Conservation (phyloP, 1,284 basidiomycete species). For the Papiliotrema fonsecae region DNA sequence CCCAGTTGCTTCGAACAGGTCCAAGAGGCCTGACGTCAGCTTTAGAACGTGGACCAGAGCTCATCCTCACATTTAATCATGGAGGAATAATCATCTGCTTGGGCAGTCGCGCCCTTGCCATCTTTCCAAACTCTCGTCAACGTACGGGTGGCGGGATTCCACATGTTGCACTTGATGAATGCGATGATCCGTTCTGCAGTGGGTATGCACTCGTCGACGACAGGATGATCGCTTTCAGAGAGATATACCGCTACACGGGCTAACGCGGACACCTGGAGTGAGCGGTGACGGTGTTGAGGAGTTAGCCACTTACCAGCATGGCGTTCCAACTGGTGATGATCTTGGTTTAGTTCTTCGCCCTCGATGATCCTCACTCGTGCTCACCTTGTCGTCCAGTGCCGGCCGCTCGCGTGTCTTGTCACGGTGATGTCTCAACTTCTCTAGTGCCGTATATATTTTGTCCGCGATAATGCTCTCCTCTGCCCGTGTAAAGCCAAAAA, state of each 20-base stretch:
- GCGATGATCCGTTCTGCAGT: conserved; percentile 19
- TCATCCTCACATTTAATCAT: conserved; percentile 19
- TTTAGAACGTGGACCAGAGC: not conserved
- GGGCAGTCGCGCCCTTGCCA: conserved; percentile 36
- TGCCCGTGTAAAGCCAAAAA: conserved; percentile 21
- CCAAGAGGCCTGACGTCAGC: conserved; percentile 29
- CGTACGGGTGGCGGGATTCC: conserved; percentile 15
- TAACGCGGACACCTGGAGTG: conserved; percentile 26
- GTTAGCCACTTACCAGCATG: conserved; percentile 45
- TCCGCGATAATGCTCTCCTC: conserved; percentile 30
- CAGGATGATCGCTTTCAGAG: conserved; percentile 15
- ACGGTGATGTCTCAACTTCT: conserved; percentile 38
- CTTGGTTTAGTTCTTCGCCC: too few relatives aligned
- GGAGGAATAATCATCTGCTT: conserved; percentile 45
- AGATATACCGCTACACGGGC: conserved; percentile 20
- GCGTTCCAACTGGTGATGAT: conserved; percentile 52
- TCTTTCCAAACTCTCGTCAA: conserved; percentile 36
- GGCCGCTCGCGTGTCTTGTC: conserved; percentile 49
- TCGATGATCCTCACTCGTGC: too few relatives aligned
- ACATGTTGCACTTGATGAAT: conserved; percentile 30
- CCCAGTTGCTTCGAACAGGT: conserved; percentile 49
- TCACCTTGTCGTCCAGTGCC: conserved; percentile 50
- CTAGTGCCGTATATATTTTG: conserved; percentile 11
- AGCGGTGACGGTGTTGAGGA: not conserved
- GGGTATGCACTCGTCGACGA: conserved; percentile 10